These are phyloP conservation scores for Lachancea meyersii DNA, from an alignment of 805 yeast genomes.

Conservation along the genomic window DNA sequence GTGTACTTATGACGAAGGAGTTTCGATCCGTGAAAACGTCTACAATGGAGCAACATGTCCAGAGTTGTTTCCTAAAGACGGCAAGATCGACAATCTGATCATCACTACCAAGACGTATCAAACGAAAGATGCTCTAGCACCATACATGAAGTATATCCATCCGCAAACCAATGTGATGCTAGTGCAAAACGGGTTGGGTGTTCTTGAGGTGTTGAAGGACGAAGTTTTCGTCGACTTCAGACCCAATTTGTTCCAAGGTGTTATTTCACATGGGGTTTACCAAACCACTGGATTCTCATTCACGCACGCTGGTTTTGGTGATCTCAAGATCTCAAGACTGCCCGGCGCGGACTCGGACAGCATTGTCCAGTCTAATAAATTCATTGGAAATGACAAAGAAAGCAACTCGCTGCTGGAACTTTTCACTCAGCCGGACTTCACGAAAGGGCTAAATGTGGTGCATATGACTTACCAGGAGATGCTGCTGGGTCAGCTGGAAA, in stretches of 20 bases:
- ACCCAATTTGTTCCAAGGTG: conserved; percentile 68
- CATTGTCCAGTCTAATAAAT: conserved; percentile 18
- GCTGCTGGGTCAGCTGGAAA: conserved; percentile 60
- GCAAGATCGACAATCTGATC: conserved; percentile 49
- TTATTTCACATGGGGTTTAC: conserved; percentile 79
- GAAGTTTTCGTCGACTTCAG: conserved; percentile 49
- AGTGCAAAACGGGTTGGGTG: conserved; percentile 89
- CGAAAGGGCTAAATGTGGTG: conserved; percentile 25
- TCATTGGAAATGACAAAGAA: conserved; percentile 11
- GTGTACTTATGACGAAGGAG: conserved; percentile 16
- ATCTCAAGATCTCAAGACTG: conserved; percentile 50
- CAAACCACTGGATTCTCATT: conserved; percentile 41
- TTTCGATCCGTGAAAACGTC: conserved; percentile 11
- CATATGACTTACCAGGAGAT: conserved; percentile 42
- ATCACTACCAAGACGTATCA: conserved; percentile 78
- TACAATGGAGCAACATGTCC: conserved; percentile 16
- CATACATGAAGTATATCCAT: conserved; percentile 45
- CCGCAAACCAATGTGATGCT: conserved; percentile 56
- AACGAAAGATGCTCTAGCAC: conserved; percentile 55
- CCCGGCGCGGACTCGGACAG: conserved; percentile 36
- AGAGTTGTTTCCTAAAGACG: conserved; percentile 17
- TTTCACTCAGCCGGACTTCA: conserved; percentile 22
- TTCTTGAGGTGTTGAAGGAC: conserved; percentile 48
- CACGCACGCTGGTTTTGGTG: conserved; percentile 69
- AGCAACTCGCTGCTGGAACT: conserved; percentile 28